These are phyloP conservation scores for Mucor plumbeus DNA, from an alignment of 371 early-diverging fungal genomes.

Conservation along the genomic window DNA sequence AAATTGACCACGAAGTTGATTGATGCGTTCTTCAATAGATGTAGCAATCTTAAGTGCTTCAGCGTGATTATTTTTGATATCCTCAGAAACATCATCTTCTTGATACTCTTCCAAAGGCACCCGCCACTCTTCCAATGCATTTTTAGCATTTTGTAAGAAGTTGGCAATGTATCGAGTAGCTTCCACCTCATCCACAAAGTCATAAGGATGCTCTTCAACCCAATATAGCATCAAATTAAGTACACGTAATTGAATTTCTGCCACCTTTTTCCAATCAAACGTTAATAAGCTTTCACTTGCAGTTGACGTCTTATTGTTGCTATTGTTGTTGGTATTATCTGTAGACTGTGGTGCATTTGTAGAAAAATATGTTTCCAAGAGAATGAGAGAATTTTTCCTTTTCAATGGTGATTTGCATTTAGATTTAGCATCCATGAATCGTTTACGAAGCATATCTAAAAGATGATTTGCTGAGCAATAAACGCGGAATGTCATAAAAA, in stretches of 20 bases:
- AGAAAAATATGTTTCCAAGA: constrained; percentile 24
- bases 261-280: constrained; percentile 46
- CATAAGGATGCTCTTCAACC: constrained; percentile 65
- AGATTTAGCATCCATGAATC: constrained; percentile 46
- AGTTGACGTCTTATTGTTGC: constrained; percentile 14
- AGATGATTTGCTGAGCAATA: constrained; percentile 53
- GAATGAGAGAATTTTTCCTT: constrained; percentile 9
- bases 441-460: constrained; percentile 53
- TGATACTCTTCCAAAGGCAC: constrained; percentile 18
- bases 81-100: neutral
- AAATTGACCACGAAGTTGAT: constrained; percentile 27
- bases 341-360: neutral
- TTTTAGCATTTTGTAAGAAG: constrained; percentile 32
- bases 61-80: neutral
- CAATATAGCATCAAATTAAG: constrained; percentile 70
- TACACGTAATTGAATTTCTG: constrained; percentile 48
- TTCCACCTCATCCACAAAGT: constrained; percentile 69
- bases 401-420: constrained; percentile 4
- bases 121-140: constrained; percentile 36
- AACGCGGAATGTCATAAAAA: constrained; percentile 66
- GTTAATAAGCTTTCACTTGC: constrained; percentile 3
- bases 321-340: neutral
- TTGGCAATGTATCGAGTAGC: constrained; percentile 35
- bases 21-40: constrained; percentile 27
- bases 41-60: constrained; percentile 13